Percentiles rank a stretch among this genome's conserved stretches.
These are phyloP conservation scores for Verticillium isaacii DNA, from an alignment of 2,329 filamentous ascomycete species.

Conservation along the genomic window DNA sequence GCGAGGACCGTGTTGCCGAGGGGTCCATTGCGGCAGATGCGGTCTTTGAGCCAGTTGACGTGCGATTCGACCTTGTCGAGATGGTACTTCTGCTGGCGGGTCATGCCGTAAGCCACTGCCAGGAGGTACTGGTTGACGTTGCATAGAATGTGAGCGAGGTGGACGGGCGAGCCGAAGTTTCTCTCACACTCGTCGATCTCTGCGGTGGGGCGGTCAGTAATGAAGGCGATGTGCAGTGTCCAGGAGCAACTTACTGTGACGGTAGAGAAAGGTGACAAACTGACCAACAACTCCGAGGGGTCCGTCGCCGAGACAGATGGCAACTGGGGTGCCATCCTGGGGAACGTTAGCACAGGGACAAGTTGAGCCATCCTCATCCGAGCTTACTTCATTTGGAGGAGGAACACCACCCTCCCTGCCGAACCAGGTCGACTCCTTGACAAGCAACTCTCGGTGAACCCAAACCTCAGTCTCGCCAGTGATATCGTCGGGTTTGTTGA, in stretches of 20 bases:
- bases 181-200: not conserved
- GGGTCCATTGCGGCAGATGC: not conserved
- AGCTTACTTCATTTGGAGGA: slow-evolving; percentile 19
- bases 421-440: slow-evolving; percentile 27
- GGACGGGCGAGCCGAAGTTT: slow-evolving; percentile 16
- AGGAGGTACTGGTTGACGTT: slow-evolving; percentile 26
- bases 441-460: slow-evolving; percentile 27
- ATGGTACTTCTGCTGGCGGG: slow-evolving; percentile 12
- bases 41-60: slow-evolving; percentile 1
- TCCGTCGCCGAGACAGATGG: not conserved
- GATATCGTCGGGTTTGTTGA: slow-evolving; percentile 1
- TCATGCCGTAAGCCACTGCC: slow-evolving; percentile 22
- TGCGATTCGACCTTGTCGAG: slow-evolving; percentile 2
- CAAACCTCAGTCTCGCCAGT: not conserved
- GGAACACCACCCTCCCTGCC: slow-evolving; percentile 22
- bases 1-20: not conserved
- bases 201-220: not conserved
- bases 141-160: slow-evolving; percentile 23
- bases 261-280: slow-evolving; percentile 29
- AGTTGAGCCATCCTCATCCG: not conserved
- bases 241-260: slow-evolving; percentile 20
- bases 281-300: slow-evolving; percentile 2
- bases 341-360: not conserved
- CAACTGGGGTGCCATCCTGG: slow-evolving; percentile 21
- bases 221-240: not conserved